phyloP scores from a whole-genome alignment of 306 rosid genomes.

The Quercus berberidifolia region DNA sequence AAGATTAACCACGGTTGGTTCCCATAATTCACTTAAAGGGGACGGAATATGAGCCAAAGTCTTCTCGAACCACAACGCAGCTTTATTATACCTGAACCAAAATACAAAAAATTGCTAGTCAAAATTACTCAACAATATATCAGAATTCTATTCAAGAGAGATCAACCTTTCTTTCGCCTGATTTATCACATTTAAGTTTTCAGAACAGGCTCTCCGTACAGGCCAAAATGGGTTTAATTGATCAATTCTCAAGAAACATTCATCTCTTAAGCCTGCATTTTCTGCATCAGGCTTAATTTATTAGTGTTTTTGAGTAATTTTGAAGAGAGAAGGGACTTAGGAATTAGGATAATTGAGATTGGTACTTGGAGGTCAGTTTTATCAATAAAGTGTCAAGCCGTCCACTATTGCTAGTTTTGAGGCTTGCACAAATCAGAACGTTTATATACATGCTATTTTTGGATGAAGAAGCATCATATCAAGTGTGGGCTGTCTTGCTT shows the following conservation, averaged over 20 bases:
- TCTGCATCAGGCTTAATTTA: not conserved
- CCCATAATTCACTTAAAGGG: slow-evolving; percentile 87
- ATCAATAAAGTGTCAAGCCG: not conserved
- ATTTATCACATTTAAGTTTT: no score
- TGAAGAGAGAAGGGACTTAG: not conserved
- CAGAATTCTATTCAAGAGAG: no score
- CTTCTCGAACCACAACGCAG: slow-evolving; percentile 89
- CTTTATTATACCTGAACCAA: slow-evolving; percentile 67
- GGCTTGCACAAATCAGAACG: not conserved
- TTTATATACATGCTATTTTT: not conserved
- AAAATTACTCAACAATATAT: slow-evolving; percentile 3
- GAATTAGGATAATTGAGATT: not conserved
- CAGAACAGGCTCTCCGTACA: not conserved
- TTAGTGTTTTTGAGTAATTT: not conserved
- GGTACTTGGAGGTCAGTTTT: not conserved
- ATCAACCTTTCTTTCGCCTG: no score
- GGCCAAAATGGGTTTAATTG: not conserved
- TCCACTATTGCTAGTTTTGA: not conserved
- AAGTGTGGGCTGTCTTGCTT: not conserved
- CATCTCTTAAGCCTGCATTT: not conserved
- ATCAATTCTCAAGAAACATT: not conserved
- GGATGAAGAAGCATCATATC: not conserved
- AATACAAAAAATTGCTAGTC: slow-evolving; percentile 25
- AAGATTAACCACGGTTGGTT: slow-evolving; percentile 85
- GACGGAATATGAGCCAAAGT: slow-evolving; percentile 77